A percentile compares a stretch with the other conserved stretches of the same genome.
These are phyloP conservation scores for Cryptosporidium tyzzeri DNA, from an alignment of 169 alveolate genomes.

Conservation along the genomic window DNA sequence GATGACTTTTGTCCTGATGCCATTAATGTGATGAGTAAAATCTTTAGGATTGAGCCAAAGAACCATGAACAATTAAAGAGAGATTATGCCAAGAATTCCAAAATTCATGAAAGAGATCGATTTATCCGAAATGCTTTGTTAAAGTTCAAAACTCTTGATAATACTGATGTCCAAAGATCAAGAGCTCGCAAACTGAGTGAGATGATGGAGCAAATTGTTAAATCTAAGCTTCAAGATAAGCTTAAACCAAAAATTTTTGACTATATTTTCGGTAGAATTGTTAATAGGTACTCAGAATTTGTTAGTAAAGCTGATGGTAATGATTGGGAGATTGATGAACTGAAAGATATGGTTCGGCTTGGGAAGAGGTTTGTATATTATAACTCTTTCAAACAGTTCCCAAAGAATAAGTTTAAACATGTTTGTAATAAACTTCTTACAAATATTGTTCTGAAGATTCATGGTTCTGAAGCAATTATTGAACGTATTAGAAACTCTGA, in stretches of 20 bases:
- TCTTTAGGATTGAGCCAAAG: slow-evolving; percentile 21
- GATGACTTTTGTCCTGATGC: slow-evolving; percentile 43
- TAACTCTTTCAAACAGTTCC: slow-evolving; percentile 46
- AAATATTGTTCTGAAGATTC: slow-evolving; percentile 27
- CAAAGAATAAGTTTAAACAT: slow-evolving; percentile 10
- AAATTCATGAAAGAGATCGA: slow-evolving; percentile 21
- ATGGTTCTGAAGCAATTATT: slow-evolving; percentile 6
- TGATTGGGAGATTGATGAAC: slow-evolving; percentile 43
- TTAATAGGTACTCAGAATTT: background rate
- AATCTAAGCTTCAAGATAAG: slow-evolving; percentile 31
- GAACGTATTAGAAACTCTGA: background rate
- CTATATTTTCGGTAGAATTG: background rate
- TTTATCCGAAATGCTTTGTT: slow-evolving; percentile 17
- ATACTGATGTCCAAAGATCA: slow-evolving; percentile 1
- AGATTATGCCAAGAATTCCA: background rate
- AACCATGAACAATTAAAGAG: slow-evolving; percentile 3
- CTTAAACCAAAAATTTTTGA: slow-evolving; percentile 11
- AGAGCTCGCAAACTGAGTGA: slow-evolving; percentile 44
- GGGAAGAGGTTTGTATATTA: slow-evolving; percentile 33
- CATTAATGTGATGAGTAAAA: slow-evolving; percentile 17
- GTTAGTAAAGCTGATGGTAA: background rate
- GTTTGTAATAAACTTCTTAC: slow-evolving; percentile 17
- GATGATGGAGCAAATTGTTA: slow-evolving; percentile 45
- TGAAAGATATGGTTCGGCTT: slow-evolving; percentile 42
- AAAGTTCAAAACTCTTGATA: slow-evolving; percentile 37